These are phyloP conservation scores for Sanguinoderma infundibulare DNA, from an alignment of 1,284 basidiomycete genomes.

Conservation along the genomic window DNA sequence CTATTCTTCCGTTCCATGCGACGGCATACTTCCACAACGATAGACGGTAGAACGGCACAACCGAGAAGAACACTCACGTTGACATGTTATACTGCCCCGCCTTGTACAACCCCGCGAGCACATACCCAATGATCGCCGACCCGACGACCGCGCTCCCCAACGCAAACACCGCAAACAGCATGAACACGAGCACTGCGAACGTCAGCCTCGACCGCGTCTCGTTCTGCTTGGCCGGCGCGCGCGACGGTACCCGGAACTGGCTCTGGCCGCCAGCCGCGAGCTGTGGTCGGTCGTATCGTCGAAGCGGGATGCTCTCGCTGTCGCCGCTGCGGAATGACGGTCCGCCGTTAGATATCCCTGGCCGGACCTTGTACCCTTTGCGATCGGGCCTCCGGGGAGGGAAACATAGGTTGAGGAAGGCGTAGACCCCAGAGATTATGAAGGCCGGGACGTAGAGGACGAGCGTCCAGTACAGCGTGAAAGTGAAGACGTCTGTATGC, in stretches of 20 bases:
- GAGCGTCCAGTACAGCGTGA: conserved; percentile 86
- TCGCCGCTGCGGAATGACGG: conserved; percentile 21
- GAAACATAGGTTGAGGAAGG: conserved; percentile 70
- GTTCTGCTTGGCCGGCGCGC: conserved; percentile 41
- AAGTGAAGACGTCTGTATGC: conserved; percentile 73
- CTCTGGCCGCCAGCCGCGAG: conserved; percentile 16
- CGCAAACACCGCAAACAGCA: conserved; percentile 59
- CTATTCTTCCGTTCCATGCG: neutral
- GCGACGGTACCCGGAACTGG: conserved; percentile 18
- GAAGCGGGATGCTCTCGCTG: conserved; percentile 20
- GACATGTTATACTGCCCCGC: conserved; percentile 78
- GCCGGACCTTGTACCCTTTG: conserved; percentile 16
- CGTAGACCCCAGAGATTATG: conserved; percentile 68
- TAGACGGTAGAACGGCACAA: neutral
- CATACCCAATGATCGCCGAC: conserved; percentile 74
- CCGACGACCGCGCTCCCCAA: conserved; percentile 69
- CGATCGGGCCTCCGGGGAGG: conserved; percentile 41
- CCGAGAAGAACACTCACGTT: conserved; percentile 57
- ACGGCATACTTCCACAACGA: neutral
- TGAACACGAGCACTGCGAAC: conserved; percentile 69
- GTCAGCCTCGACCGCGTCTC: conserved; percentile 60
- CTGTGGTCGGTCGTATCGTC: conserved; percentile 13
- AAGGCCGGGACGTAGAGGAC: conserved; percentile 77
- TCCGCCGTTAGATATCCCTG: conserved; percentile 14
- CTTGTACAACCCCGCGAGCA: conserved; percentile 70